Evolutionary conservation across 345 rosid genomes (phyloP).

Genomic region (Eucalyptus sp.): DNA sequence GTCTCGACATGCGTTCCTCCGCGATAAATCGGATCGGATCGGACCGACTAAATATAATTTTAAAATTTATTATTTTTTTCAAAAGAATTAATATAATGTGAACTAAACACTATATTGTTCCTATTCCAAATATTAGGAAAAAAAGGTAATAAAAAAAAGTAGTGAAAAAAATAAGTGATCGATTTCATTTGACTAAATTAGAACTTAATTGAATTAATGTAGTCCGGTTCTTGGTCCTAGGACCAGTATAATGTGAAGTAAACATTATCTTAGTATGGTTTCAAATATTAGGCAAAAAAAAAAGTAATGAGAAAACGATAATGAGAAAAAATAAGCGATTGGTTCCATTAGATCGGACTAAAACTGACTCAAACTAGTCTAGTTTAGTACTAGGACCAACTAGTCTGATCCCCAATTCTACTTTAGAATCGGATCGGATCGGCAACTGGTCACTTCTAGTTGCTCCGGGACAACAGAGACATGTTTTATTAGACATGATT

Average conservation of each 20-base stretch:
- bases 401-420: accelerated
- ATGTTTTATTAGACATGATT: not conserved
- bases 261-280: accelerated
- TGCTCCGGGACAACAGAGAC: accelerated
- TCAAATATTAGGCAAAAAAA: accelerated
- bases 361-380: accelerated
- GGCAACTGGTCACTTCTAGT: too few relatives aligned
- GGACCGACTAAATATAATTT: accelerated
- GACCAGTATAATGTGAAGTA: too few relatives aligned
- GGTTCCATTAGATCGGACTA: accelerated
- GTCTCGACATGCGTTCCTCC: not conserved
- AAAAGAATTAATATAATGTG: too few relatives aligned
- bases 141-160: too few relatives aligned
- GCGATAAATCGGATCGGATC: not conserved
- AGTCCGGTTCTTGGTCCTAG: accelerated
- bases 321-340: too few relatives aligned
- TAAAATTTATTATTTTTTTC: too few relatives aligned
- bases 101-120: too few relatives aligned
- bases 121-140: too few relatives aligned
- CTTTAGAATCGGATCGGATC: accelerated
- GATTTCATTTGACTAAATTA: accelerated
- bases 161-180: too few relatives aligned
- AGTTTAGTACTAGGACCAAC: too few relatives aligned
- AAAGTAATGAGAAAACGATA: too few relatives aligned
- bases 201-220: accelerated